A percentile compares a stretch with the other conserved stretches of the same genome.
Evolutionary conservation across 495 filamentous ascomycete species (phyloP).

Genomic region (Aeminium ludgeri): DNA sequence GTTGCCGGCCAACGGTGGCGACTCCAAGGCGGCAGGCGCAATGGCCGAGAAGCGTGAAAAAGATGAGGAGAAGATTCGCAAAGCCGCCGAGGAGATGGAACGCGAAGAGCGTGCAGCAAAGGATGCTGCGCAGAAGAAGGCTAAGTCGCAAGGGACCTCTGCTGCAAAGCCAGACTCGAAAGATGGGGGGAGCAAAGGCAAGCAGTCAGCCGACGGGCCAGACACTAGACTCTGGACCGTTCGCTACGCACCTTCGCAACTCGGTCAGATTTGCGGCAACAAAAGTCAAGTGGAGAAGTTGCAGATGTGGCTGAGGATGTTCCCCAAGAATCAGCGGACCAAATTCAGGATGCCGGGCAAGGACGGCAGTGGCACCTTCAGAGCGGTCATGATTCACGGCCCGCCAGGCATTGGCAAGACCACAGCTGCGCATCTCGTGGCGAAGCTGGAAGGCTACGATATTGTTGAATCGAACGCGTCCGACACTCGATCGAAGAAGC

Average conservation of each 20-base stretch:
- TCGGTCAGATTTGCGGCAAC: conserved; percentile 88
- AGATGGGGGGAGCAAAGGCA: conserved; percentile 4
- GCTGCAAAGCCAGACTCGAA: conserved; percentile 4
- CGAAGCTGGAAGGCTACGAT: conserved; percentile 84
- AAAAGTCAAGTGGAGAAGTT: conserved; percentile 80
- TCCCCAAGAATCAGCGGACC: conserved; percentile 53
- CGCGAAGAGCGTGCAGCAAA: conserved; percentile 30
- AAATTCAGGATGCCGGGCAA: conserved; percentile 63
- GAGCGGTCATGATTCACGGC: conserved; percentile 82
- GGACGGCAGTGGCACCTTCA: conserved; percentile 60
- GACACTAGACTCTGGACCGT: conserved; percentile 77
- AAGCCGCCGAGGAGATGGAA: conserved; percentile 72
- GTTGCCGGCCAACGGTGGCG: conserved; percentile 72
- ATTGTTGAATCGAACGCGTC: conserved; percentile 90
- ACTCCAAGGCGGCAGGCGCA: conserved; percentile 72
- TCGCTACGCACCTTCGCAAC: conserved; percentile 76
- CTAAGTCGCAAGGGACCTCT: not conserved
- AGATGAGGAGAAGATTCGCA: conserved; percentile 57
- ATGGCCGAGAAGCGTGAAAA: conserved; percentile 58
- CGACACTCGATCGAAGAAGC: conserved; percentile 92
- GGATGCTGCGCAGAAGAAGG: conserved; percentile 7
- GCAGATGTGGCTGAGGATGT: conserved; percentile 69
- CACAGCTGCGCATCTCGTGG: conserved; percentile 86
- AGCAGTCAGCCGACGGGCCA: conserved; percentile 24
- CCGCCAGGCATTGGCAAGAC: conserved; percentile 97